Evolutionary conservation across 768 basidiomycete species (phyloP), one percentile per base, ranked within the genome.

Genomic region (Psilocybe cubensis): DNA sequence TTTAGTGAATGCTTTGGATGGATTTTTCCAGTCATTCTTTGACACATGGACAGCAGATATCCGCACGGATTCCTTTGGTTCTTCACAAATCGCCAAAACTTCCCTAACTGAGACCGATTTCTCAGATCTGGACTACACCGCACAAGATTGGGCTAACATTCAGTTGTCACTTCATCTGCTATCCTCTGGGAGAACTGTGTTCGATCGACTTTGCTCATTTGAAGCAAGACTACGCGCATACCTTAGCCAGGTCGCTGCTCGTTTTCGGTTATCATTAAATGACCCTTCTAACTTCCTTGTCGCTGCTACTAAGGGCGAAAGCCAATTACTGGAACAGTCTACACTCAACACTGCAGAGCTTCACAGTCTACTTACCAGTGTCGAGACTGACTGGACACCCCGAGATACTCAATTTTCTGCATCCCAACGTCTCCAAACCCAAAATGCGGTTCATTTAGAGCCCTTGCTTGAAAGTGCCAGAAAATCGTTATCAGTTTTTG

Each of bases 121-220:
- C 31, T 84, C 85, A 0, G 89, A 89, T 66, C 73, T 92, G 58
- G 92, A 98, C 72, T 98, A 97, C 66, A 88, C 91, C 2, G 76
- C 87, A 3, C 86, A 93, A 55, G 96, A 98, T 71, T 97, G 94
- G 93, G 81, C 85, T 2, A 80, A 85, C 25, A 94, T 98, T 56
- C 96, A 97, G 70, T 72, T 85, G 10, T 86, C 86, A 2, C 72
- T 98, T 12, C 92, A 94, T 67, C 79, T 96, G 35, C 82, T 98
- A 38, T 86, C 91, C n/a, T 85, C 91, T 29, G 89, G 88, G 24
- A 84, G 89, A 4, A 81, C 83, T 1, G 80, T 96, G 17, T 81
- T 80, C 33, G 91, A 92, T 38, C 86, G 88, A 21, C 73, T 95
- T 24, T 63, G 68, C 3, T 66, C 70, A 29, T 94, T 96, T 65